Conservation (phyloP, 257 asterid species). For the Gentiana macrophylla region DNA sequence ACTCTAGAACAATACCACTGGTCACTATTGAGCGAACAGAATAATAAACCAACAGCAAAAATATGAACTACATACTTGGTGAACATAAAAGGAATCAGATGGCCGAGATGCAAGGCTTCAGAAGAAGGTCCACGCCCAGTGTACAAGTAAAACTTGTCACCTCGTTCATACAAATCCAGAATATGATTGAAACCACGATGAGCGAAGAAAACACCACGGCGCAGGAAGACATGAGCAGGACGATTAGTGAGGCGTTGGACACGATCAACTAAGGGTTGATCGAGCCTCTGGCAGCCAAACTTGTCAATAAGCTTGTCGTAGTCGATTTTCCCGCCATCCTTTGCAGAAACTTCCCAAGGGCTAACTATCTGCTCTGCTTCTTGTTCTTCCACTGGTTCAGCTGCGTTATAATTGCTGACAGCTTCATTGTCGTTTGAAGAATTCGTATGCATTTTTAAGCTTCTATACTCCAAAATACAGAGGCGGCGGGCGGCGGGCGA, state of each 20-base stretch:
- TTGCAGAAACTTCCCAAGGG: constrained; percentile 88
- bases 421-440: background rate
- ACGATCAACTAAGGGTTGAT: constrained; percentile 56
- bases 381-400: constrained; percentile 7
- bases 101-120: constrained; percentile 95
- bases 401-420: background rate
- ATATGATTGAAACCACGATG: constrained; percentile 74
- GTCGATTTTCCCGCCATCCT: constrained; percentile 81
- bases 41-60: background rate
- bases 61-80: constrained; percentile 44
- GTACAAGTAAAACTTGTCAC: constrained; percentile 79
- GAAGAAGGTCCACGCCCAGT: constrained; percentile 98
- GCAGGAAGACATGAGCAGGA: constrained; percentile 85
- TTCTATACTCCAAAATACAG: too few relatives aligned
- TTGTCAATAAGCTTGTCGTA: constrained; percentile 81
- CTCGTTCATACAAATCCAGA: constrained; percentile 69
- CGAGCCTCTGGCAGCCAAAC: constrained; percentile 90
- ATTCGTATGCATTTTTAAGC: background rate
- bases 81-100: constrained; percentile 91
- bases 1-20: too few relatives aligned
- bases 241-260: constrained; percentile 66
- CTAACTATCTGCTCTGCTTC: constrained; percentile 52
- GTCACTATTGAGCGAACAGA: background rate
- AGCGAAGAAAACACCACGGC: constrained; percentile 93
- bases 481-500: too few relatives aligned